Conservation (phyloP, 441 rosid species). For the Corymbia calophylla region DNA sequence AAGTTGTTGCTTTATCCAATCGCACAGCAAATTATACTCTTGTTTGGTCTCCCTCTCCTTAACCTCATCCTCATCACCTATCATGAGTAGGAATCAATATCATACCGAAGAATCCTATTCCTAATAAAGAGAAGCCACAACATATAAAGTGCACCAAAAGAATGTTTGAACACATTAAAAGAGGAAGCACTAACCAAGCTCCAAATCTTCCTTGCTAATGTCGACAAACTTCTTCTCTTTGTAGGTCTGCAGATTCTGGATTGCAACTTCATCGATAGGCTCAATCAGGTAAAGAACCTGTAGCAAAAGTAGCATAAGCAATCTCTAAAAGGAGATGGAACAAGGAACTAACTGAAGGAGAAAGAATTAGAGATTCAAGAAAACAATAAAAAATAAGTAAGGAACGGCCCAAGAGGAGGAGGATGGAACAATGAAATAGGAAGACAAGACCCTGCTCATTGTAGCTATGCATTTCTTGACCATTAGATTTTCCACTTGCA, state of each 20-base stretch:
- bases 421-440: background rate
- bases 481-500: background rate
- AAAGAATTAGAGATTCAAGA: background rate
- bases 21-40: slow-evolving; percentile 75
- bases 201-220: slow-evolving; percentile 96
- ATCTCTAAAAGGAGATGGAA: background rate
- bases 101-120: background rate
- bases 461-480: background rate
- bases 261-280: slow-evolving; percentile 98
- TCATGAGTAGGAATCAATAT: background rate
- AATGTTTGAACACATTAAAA: background rate
- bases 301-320: slow-evolving; percentile 4
- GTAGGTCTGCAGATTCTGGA: slow-evolving; percentile 90
- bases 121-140: background rate
- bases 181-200: slow-evolving; percentile 52
- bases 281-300: slow-evolving; percentile 91
- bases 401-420: background rate
- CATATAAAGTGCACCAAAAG: background rate
- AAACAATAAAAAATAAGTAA: background rate
- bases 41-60: slow-evolving; percentile 77
- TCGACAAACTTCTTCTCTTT: slow-evolving; percentile 97
- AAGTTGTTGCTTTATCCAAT: slow-evolving; percentile 95
- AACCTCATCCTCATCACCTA: slow-evolving; percentile 94
- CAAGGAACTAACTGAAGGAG: background rate
- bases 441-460: background rate